These are phyloP conservation scores for Alternaria angustiovoidea DNA, from an alignment of 2,329 filamentous ascomycete genomes.

Conservation along the genomic window DNA sequence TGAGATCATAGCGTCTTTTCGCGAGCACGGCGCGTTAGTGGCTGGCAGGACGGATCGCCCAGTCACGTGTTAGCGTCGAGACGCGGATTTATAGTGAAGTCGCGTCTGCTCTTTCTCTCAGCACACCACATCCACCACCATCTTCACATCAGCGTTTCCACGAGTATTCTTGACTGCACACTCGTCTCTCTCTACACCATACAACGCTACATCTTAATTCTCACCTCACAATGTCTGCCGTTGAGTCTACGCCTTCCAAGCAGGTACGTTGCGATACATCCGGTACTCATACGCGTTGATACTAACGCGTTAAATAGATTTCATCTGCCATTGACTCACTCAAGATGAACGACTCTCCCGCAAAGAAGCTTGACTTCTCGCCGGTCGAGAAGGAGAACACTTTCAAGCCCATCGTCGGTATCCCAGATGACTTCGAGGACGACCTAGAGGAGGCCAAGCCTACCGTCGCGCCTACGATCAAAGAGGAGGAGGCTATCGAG, in stretches of 20 bases:
- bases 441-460: slow-evolving; percentile 59
- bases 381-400: slow-evolving; percentile 82
- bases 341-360: slow-evolving; percentile 86
- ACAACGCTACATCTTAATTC: slow-evolving; percentile 19
- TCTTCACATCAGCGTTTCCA: slow-evolving; percentile 21
- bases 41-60: slow-evolving; percentile 18
- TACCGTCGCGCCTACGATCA: slow-evolving; percentile 60
- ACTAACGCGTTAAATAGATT: slow-evolving; percentile 67
- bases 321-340: slow-evolving; percentile 85
- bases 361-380: slow-evolving; percentile 87
- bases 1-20: slow-evolving; percentile 43
- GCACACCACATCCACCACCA: slow-evolving; percentile 36
- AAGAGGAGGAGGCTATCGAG: slow-evolving; percentile 78
- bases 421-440: slow-evolving; percentile 54
- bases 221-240: slow-evolving; percentile 71
- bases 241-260: slow-evolving; percentile 75
- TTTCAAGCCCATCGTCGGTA: slow-evolving; percentile 64
- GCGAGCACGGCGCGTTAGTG: slow-evolving; percentile 27
- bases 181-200: slow-evolving; percentile 20
- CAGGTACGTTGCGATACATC: slow-evolving; percentile 62
- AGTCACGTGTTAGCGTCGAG: slow-evolving; percentile 34
- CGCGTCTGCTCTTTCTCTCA: slow-evolving; percentile 26
- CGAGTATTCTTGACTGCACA: slow-evolving; percentile 28
- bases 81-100: slow-evolving; percentile 35
- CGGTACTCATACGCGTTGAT: slow-evolving; percentile 35